A percentile compares a stretch with the other conserved stretches of the same genome.
These are phyloP conservation scores for Periconia sp. DNA, from an alignment of 2,329 filamentous ascomycete genomes.

Conservation along the genomic window DNA sequence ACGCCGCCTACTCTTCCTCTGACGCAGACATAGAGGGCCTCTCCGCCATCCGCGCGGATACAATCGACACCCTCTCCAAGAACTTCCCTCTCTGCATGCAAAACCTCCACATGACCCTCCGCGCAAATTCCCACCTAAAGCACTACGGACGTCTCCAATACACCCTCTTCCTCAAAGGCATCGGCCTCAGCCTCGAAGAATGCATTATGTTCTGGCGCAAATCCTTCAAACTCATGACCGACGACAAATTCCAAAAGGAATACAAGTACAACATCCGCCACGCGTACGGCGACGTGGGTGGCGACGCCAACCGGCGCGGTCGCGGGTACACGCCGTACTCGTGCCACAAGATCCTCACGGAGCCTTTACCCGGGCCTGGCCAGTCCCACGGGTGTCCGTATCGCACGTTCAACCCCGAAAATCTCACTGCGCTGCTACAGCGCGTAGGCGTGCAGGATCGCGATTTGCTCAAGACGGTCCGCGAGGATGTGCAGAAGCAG, in stretches of 20 bases:
- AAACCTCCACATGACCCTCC: conserved; percentile 80
- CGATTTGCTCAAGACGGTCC: conserved; percentile 75
- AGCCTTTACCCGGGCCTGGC: conserved; percentile 81
- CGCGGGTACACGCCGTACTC: conserved; percentile 88
- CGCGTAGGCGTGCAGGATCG: conserved; percentile 77
- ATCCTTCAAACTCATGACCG: conserved; percentile 81
- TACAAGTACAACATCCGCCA: conserved; percentile 98
- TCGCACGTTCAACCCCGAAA: conserved; percentile 86
- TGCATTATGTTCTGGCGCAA: conserved; percentile 89
- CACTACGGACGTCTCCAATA: conserved; percentile 94
- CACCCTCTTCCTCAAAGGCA: conserved; percentile 93
- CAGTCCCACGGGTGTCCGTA: conserved; percentile 97
- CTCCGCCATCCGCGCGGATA: conserved; percentile 59
- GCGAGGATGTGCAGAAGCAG: conserved; percentile 84
- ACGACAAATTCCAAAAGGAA: conserved; percentile 96
- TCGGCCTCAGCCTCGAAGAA: conserved; percentile 90
- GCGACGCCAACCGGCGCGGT: conserved; percentile 82
- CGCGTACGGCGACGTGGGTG: conserved; percentile 90
- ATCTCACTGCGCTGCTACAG: conserved; percentile 75
- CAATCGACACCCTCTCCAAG: conserved; percentile 72
- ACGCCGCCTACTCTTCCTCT: conserved; percentile 73
- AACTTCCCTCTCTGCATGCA: conserved; percentile 95
- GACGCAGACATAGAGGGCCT: conserved; percentile 76
- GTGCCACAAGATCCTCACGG: conserved; percentile 92
- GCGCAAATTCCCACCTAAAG: conserved; percentile 87